Conservation (phyloP, 768 basidiomycete genomes). For the Baorangia bicolor region DNA sequence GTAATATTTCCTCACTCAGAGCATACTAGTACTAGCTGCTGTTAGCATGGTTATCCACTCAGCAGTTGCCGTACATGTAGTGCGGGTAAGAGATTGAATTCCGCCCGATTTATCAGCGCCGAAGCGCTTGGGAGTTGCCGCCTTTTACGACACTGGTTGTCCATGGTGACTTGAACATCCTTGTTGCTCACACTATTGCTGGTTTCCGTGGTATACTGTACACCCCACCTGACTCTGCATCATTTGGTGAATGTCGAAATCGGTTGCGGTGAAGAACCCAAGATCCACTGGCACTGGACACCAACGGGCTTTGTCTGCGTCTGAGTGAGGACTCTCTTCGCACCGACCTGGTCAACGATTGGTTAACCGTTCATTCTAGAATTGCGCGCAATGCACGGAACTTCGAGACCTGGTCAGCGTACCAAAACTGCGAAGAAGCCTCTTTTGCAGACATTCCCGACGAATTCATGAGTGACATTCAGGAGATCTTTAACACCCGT, state of each 20-base stretch:
- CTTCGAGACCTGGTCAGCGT: conserved; percentile 52
- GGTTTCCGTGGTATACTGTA: background rate
- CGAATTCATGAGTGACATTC: conserved; percentile 37
- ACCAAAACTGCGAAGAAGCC: conserved; percentile 51
- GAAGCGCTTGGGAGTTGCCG: background rate
- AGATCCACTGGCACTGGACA: conserved; percentile 16
- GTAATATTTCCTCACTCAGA: conserved; percentile 8
- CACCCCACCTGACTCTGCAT: background rate
- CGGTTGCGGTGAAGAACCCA: conserved; percentile 8
- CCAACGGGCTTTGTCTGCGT: conserved; percentile 44
- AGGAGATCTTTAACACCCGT: conserved; percentile 38
- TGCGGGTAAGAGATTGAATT: background rate
- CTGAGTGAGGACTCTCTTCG: conserved; percentile 36
- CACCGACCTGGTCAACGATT: background rate
- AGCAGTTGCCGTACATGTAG: background rate
- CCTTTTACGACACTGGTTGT: conserved; percentile 17
- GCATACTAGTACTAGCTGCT: background rate
- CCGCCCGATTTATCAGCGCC: conserved; percentile 1
- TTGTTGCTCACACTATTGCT: background rate
- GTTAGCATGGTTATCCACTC: background rate
- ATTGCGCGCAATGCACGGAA: conserved; percentile 47
- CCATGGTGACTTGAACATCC: conserved; percentile 5
- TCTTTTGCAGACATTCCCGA: conserved; percentile 45
- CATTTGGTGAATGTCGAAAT: conserved; percentile 20
- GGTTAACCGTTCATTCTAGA: conserved; percentile 27